phyloP scores from a whole-genome alignment of 2,329 filamentous ascomycete species.

The Calonectria crousiana region DNA sequence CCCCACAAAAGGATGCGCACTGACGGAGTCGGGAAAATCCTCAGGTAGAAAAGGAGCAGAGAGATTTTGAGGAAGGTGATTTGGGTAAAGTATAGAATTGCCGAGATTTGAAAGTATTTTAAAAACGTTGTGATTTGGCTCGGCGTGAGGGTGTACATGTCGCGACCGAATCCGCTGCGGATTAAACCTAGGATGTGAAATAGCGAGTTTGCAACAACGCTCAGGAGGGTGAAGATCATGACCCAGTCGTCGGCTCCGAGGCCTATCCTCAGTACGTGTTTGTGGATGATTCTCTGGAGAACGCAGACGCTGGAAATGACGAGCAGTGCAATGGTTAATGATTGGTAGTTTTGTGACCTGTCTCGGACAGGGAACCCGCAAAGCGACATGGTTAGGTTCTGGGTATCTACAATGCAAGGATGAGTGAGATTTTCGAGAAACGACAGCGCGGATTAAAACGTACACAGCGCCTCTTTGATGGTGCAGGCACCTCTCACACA shows the following conservation, averaged over 20 bases:
- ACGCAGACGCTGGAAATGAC: not conserved
- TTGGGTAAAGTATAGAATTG: not conserved
- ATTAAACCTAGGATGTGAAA: not conserved
- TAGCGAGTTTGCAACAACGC: not conserved
- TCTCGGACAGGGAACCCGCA: not conserved
- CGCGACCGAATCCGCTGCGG: not conserved
- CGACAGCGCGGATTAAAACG: not conserved
- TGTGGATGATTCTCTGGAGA: not conserved
- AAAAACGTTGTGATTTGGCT: not conserved
- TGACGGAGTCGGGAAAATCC: not conserved
- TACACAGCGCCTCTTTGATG: not conserved
- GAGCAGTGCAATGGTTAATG: not conserved
- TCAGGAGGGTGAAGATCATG: not conserved
- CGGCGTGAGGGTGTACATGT: not conserved
- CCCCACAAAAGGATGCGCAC: not conserved
- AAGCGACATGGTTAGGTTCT: not conserved
- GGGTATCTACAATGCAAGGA: not conserved
- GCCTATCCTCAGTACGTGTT: conserved; percentile 53
- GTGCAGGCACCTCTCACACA: not conserved
- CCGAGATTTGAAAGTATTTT: not conserved
- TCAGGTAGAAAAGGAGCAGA: not conserved
- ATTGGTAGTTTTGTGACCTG: not conserved
- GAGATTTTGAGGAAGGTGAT: conserved; percentile 1
- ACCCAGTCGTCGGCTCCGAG: not conserved
- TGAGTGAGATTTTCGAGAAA: not conserved